These are phyloP conservation scores for Pichia heedii DNA, from an alignment of 805 yeast species.

Conservation along the genomic window DNA sequence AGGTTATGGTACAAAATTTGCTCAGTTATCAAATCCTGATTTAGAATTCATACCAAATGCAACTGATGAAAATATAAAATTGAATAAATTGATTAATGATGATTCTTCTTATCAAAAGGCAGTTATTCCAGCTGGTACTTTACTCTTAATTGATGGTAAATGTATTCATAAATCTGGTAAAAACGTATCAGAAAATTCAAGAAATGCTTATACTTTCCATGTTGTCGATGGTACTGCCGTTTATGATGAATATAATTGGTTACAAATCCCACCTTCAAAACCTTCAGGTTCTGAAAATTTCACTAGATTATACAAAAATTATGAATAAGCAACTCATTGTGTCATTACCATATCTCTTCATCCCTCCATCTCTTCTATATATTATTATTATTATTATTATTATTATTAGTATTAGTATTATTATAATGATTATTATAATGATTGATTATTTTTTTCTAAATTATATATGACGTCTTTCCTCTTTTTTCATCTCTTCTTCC, in stretches of 20 bases:
- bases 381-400: too few species aligned
- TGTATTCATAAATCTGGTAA: slow-evolving; percentile 64
- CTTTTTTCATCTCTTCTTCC: too few species aligned
- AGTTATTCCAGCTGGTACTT: slow-evolving; percentile 62
- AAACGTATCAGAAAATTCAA: slow-evolving; percentile 44
- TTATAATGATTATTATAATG: too few species aligned
- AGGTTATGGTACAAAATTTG: slow-evolving; percentile 50
- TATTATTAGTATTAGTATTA: too few species aligned
- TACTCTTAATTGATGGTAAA: slow-evolving; percentile 62
- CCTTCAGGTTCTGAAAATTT: slow-evolving; percentile 50
- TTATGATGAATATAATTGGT: slow-evolving; percentile 65
- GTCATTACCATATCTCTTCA: too few species aligned
- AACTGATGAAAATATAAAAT: slow-evolving; percentile 17
- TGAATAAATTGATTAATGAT: slow-evolving; percentile 23
- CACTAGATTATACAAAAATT: slow-evolving; percentile 33
- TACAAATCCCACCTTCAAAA: slow-evolving; percentile 57
- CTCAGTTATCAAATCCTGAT: slow-evolving; percentile 19
- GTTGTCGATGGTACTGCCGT: slow-evolving; percentile 56
- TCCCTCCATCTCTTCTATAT: not conserved
- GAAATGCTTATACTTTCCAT: slow-evolving; percentile 77
- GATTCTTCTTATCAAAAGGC: slow-evolving; percentile 39
- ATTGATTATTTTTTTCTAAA: not conserved
- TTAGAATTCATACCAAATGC: slow-evolving; percentile 12
- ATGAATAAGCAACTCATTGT: too few species aligned
- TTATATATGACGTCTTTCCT: not conserved